These are phyloP conservation scores for Argentina anserina DNA, from an alignment of 306 rosid genomes.

Conservation along the genomic window DNA sequence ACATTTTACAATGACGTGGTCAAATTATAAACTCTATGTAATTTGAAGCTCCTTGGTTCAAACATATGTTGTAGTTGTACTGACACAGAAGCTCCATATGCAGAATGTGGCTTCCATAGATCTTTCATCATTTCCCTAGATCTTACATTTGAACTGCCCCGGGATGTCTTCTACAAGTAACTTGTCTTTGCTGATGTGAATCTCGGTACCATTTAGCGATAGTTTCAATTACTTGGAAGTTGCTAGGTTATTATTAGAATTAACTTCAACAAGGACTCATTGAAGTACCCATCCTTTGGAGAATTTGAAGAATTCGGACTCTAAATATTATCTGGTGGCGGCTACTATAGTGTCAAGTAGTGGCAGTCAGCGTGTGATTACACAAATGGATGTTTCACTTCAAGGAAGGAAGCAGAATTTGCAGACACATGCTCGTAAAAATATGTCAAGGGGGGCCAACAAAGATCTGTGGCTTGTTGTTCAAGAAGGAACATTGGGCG, in stretches of 20 bases:
- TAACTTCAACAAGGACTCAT: slow-evolving; percentile 13
- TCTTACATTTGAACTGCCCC: slow-evolving; percentile 17
- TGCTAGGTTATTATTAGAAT: neutral
- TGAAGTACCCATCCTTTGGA: slow-evolving; percentile 6
- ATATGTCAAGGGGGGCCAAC: slow-evolving; percentile 28
- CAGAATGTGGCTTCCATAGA: slow-evolving; percentile 14
- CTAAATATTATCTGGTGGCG: slow-evolving; percentile 17
- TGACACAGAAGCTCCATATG: slow-evolving; percentile 21
- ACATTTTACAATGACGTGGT: neutral
- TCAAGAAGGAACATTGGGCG: slow-evolving; percentile 68
- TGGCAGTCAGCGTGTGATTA: slow-evolving; percentile 12
- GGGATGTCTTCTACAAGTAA: slow-evolving; percentile 29
- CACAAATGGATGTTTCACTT: slow-evolving; percentile 52
- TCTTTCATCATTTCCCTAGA: slow-evolving; percentile 15
- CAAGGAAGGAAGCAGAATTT: slow-evolving; percentile 58
- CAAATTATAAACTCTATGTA: too few species aligned
- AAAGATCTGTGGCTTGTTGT: slow-evolving; percentile 72
- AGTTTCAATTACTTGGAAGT: neutral
- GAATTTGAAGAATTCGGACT: slow-evolving; percentile 27
- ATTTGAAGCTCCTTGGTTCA: neutral
- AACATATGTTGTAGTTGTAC: neutral
- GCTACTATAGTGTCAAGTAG: slow-evolving; percentile 12
- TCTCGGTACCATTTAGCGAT: slow-evolving; percentile 19
- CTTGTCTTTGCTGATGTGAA: slow-evolving; percentile 5
- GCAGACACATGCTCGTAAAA: slow-evolving; percentile 46